Base-by-base conservation (phyloP, 2,329 filamentous ascomycete species). In the Botrytis aclada region DNA sequence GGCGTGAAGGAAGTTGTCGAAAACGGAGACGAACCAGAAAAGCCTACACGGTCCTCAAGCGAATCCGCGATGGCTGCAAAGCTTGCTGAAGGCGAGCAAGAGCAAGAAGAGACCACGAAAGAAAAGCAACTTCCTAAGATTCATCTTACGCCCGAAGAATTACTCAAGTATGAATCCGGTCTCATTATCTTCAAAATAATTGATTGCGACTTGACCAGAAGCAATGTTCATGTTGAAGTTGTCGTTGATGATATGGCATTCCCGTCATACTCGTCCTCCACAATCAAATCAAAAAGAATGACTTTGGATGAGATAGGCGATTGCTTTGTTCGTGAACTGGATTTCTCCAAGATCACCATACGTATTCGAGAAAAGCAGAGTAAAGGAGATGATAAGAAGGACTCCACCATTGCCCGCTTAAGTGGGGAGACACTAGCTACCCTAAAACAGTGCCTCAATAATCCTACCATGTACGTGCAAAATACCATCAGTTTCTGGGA, bases 211-310 rank as follows among this genome's bases (percentile, higher is more conserved):
- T 88, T 99, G 80, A 88, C 93, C 0, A 89, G 92, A 76, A 88
- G 86, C 70, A 88, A 95, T 77, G 91, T 90, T 43, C 91, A 93
- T 75, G 85, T 99, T 34, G 94, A 99, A 62, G 89, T 99, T 12
- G 85, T 95, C 75, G 96, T 98, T 81, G 96, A 99, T 81, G 96
- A 99, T 81, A 94, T 96, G 88, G 89, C 93, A 45, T 98, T 96
- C 84, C 92, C 96, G 0, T 92, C 94, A 0, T 98, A 97, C 81
- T 87, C 89, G 2, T 97, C 94, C 18, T 90, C 92, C 1, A 93
- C 90, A 76, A 91, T 94, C 45, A 90, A 89, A 79, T 88, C 86
- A 58, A 91, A 87, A 77, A 84, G 86, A 18, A 88, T 90, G 80
- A 92, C 89, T 70, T 94, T 98, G 82, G 93, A 96, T 77, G 96